Conservation (phyloP, 2,329 filamentous ascomycete genomes). For the Decorospora gaudefroyi region DNA sequence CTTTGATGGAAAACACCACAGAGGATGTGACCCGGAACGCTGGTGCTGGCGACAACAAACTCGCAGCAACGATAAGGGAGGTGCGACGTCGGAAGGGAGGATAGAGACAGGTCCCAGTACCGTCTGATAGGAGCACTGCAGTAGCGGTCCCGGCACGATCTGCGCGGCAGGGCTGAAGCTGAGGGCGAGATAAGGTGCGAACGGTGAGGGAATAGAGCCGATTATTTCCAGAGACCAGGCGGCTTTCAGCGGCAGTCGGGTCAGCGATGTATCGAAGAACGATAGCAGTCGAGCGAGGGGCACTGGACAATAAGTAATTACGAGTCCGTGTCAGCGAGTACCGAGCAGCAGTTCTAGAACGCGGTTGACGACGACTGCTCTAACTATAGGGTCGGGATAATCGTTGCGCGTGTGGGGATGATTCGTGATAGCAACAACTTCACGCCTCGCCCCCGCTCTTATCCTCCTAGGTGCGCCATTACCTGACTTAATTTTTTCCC, state of each 20-base stretch:
- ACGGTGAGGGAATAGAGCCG: constrained; percentile 32
- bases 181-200: constrained; percentile 20
- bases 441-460: constrained; percentile 22
- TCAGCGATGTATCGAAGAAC: constrained; percentile 18
- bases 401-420: constrained; percentile 33
- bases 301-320: constrained; percentile 32
- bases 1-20: background rate
- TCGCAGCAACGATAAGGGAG: constrained; percentile 28
- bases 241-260: constrained; percentile 38
- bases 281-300: constrained; percentile 19
- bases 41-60: constrained; percentile 27
- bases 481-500: constrained; percentile 23
- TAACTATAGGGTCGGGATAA: constrained; percentile 31
- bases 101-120: constrained; percentile 15
- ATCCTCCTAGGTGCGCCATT: constrained; percentile 27
- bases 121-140: constrained; percentile 12
- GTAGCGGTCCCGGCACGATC: constrained; percentile 18
- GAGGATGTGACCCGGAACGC: background rate
- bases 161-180: constrained; percentile 17
- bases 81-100: constrained; percentile 33
- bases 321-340: constrained; percentile 16
- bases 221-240: constrained; percentile 35
- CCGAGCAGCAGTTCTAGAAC: constrained; percentile 33
- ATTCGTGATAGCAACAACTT: constrained; percentile 37
- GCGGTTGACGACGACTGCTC: constrained; percentile 30